phyloP scores from a whole-genome alignment of 371 early-diverging fungal species.

The Mortierella sp. region DNA sequence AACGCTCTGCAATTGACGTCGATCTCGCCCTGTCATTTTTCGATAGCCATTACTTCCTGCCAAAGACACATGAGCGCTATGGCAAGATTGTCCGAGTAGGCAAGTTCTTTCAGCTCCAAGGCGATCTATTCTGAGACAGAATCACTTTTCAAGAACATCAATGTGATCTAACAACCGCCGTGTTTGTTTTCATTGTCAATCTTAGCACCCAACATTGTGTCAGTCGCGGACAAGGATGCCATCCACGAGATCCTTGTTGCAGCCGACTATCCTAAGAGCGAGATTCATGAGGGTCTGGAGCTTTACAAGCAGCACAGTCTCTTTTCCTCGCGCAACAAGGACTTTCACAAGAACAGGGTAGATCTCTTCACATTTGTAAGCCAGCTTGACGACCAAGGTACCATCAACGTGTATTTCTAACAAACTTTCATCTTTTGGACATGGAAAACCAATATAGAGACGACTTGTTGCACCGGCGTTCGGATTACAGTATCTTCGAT shows the following conservation, averaged over 20 bases:
- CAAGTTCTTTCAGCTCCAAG: neutral
- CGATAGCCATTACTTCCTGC: slow-evolving; percentile 35
- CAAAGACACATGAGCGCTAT: slow-evolving; percentile 20
- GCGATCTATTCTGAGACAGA: neutral
- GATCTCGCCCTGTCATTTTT: neutral
- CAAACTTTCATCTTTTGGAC: neutral
- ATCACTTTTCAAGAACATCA: neutral
- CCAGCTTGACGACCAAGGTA: neutral
- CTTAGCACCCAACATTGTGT: slow-evolving; percentile 31
- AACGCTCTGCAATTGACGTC: neutral
- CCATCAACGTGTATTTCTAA: neutral
- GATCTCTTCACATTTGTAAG: neutral
- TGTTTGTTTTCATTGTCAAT: too few relatives aligned
- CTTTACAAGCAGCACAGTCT: slow-evolving; percentile 39
- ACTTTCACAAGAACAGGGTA: slow-evolving; percentile 51
- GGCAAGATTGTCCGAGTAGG: slow-evolving; percentile 42
- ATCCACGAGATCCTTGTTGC: slow-evolving; percentile 46
- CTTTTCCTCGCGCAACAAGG: slow-evolving; percentile 41
- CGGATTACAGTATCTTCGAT: slow-evolving; percentile 35
- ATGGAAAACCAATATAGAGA: slow-evolving; percentile 7
- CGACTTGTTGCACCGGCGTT: slow-evolving; percentile 48
- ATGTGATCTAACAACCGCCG: neutral
- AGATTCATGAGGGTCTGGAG: slow-evolving; percentile 37
- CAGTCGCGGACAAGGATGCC: slow-evolving; percentile 47
- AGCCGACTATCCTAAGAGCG: slow-evolving; percentile 40